phyloP scores from a whole-genome alignment of 176 grass and related monocot species.

The Rhynchospora tenuis region DNA sequence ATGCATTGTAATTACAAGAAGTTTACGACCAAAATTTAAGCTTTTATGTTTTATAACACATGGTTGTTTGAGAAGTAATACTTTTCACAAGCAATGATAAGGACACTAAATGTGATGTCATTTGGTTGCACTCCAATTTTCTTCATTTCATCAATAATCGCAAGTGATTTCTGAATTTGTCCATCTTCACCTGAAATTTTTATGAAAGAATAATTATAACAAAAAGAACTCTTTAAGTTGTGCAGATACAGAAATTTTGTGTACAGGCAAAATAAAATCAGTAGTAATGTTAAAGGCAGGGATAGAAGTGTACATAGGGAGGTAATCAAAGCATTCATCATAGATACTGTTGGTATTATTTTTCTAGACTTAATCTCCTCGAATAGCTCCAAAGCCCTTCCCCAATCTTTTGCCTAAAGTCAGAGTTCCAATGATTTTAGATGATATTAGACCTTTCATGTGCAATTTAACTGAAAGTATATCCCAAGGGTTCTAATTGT shows the following conservation, averaged over 20 bases:
- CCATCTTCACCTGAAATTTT: conserved; percentile 75
- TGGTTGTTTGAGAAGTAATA: conserved; percentile 33
- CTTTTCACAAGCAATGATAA: conserved; percentile 92
- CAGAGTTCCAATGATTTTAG: conserved; percentile 14
- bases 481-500: not conserved
- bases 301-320: conserved; percentile 57
- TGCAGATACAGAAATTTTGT: conserved; percentile 10
- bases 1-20: conserved; percentile 28
- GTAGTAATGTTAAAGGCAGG: conserved; percentile 26
- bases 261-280: not conserved
- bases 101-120: conserved; percentile 87
- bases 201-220: conserved; percentile 21
- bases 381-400: conserved; percentile 73
- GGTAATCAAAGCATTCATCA: conserved; percentile 94
- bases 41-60: conserved; percentile 16
- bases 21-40: conserved; percentile 13
- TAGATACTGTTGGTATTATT: conserved; percentile 69
- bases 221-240: not conserved
- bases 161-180: conserved; percentile 58
- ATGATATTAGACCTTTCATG: not conserved
- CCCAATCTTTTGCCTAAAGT: conserved; percentile 84
- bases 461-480: conserved; percentile 9
- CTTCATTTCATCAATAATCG: conserved; percentile 72
- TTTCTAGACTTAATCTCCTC: conserved; percentile 77
- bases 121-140: conserved; percentile 62